phyloP scores from a whole-genome alignment of 2,329 filamentous ascomycete genomes.

The Sphaerostilbella broomeana region DNA sequence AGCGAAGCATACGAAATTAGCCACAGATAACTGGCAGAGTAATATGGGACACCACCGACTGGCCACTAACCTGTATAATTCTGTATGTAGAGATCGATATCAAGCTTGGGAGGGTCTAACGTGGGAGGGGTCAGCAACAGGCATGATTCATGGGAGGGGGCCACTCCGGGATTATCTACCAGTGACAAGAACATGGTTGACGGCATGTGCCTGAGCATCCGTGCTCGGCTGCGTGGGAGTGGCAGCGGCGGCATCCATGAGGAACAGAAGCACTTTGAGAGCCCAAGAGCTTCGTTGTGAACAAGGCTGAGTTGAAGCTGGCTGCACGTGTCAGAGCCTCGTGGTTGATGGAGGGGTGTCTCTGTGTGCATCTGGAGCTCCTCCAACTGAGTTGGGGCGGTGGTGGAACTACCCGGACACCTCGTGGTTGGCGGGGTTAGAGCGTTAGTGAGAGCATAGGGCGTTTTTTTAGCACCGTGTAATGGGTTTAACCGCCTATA shows the following conservation, averaged over 20 bases:
- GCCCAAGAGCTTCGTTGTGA: too few species aligned
- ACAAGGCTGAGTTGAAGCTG: slow-evolving; percentile 9
- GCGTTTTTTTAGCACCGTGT: too few species aligned
- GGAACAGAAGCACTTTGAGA: neutral
- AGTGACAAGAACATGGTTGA: slow-evolving; percentile 37
- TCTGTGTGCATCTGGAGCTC: neutral
- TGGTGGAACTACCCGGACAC: too few species aligned
- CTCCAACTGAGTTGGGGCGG: too few species aligned
- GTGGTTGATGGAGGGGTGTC: slow-evolving; percentile 8
- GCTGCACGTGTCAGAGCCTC: slow-evolving; percentile 14
- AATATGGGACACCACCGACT: too few species aligned
- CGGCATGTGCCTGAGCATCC: slow-evolving; percentile 6
- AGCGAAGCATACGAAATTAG: too few species aligned
- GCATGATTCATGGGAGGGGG: slow-evolving; percentile 6
- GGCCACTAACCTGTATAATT: slow-evolving; percentile 76
- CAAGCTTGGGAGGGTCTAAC: slow-evolving; percentile 75
- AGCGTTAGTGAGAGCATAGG: too few species aligned
- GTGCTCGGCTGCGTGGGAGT: slow-evolving; percentile 6
- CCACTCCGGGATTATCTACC: slow-evolving; percentile 16
- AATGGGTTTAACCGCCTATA: too few species aligned
- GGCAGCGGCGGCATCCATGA: slow-evolving; percentile 1
- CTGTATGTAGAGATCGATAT: slow-evolving; percentile 81
- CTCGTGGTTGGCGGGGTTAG: slow-evolving; percentile 9
- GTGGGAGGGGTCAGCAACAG: neutral
- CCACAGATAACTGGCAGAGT: too few species aligned